Base-by-base conservation (phyloP, 139 green algal species). In the Zygnema circumcarinatum region DNA sequence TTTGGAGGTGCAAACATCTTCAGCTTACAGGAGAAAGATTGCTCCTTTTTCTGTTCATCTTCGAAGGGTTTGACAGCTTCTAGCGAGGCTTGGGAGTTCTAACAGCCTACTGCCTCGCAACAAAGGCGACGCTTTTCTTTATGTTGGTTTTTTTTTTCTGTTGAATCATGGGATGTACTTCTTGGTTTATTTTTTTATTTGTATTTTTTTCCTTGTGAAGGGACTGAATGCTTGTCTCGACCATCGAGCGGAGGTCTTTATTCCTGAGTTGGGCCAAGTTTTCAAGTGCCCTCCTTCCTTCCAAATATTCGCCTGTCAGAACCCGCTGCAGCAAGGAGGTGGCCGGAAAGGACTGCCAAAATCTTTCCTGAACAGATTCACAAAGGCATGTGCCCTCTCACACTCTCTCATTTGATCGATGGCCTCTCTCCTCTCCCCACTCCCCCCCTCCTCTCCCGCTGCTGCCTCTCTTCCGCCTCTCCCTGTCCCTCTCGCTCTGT, bases 291-390 rank as follows among this genome's bases (percentile, higher is more conserved):
- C 95, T 29, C 92, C 93, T 1, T 85, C 88, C 39, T 99, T 99
- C 91, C 91, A 95, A 21, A 86, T 93, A 31, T 93, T 93, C 1
- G 82, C 89, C 1, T 33, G 95, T 11, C 96, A 99, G 91, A 99
- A 99, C 87, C 92, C 92, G 32, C 53, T 93, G 21, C 80, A 92
- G 42, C 96, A 99, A 92, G 97, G 97, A 7, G 97, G 97, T 2
- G 97, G 97, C 20, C 93, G 97, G 69, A 98, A 98, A 89, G 97
- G 96, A 20, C 93, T 99, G 79, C 97, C 97, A 40, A 94, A 94
- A 75, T 98, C 95, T 2, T 99, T 99, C 91, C 93, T 99, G 38
- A 99, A 99, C 89, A 92, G 97, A 72, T 99, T 99, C 93, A 98
- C 93, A 0, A 88, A 88, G 79, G 86, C 87, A n/a, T n/a, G 76